Conservation (phyloP, 352 stramenopile genomes). For the Ochromonadaceae sp. region DNA sequence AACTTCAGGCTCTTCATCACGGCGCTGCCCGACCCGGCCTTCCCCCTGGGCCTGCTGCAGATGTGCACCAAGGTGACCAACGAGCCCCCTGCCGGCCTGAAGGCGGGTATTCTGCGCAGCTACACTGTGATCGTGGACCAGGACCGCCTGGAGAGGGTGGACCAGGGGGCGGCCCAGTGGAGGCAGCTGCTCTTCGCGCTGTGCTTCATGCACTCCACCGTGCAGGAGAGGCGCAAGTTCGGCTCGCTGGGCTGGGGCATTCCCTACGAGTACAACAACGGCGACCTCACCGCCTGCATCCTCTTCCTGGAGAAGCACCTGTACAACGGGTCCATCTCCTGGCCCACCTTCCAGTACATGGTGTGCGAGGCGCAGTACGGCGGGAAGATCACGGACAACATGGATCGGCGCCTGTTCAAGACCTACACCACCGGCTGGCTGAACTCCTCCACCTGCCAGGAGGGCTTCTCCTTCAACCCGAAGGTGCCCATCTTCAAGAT, state of each 20-base stretch:
- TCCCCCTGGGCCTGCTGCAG: slow-evolving; percentile 89
- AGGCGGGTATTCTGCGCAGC: slow-evolving; percentile 78
- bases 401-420: slow-evolving; percentile 91
- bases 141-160: slow-evolving; percentile 87
- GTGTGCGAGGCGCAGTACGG: slow-evolving; percentile 94
- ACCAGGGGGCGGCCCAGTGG: slow-evolving; percentile 78
- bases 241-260: slow-evolving; percentile 92
- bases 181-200: slow-evolving; percentile 87
- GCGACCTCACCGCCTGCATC: slow-evolving; percentile 88
- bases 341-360: slow-evolving; percentile 97
- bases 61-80: slow-evolving; percentile 99
- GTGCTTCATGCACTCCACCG: slow-evolving; percentile 93
- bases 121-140: slow-evolving; percentile 98
- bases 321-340: slow-evolving; percentile 91
- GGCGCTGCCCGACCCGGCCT: slow-evolving; percentile 82
- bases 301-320: slow-evolving; percentile 96
- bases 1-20: slow-evolving; percentile 95
- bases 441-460: slow-evolving; percentile 56
- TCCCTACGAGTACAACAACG: slow-evolving; percentile 97
- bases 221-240: slow-evolving; percentile 97
- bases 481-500: slow-evolving; percentile 82
- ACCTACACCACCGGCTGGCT: slow-evolving; percentile 85
- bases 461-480: slow-evolving; percentile 85
- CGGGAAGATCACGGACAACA: slow-evolving; percentile 96
- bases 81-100: slow-evolving; percentile 83